Base-by-base conservation (phyloP, 2,329 filamentous ascomycete genomes). In the Ilyonectria mors-panacis region DNA sequence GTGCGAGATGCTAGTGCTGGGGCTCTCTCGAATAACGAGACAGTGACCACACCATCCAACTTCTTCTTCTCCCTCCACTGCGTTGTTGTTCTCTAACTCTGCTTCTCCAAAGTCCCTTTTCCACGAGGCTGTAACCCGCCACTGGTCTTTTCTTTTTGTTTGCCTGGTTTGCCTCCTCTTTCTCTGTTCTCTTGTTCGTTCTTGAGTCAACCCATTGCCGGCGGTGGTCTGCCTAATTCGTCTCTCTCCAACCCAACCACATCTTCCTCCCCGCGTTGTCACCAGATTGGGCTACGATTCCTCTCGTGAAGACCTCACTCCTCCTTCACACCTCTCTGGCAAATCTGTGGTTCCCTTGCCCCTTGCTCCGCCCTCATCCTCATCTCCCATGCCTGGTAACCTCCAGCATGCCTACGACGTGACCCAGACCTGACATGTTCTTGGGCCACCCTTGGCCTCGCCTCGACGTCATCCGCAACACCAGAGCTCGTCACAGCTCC, bases 331-430 rank as follows among this genome's bases (percentile, higher is more conserved):
- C 50, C 39, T 19, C 21, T 61, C 37, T 58, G 53, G 28, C 63
- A 61, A 23, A 23, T 47, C 44, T 44, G 53, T 53, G 53, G 28
- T 60, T 58, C 42, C 35, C 51, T 50, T 57, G 39, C 35, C 26
- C 66, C 64, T 60, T 50, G 42, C 48, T 51, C 45, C 44, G 33
- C 39, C 50, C 42, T 26, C 45, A 45, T 28, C 59, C 53, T 63
- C 61, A 63, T 57, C 63, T 45, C 50, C 51, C 47, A 61, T 73
- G 61, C 67, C 65, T 73, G 59, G 70, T 71, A 68, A 57, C 45
- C 50, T 51, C 51, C 58, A 71, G 72, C 71, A 75, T 75, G 70
- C 66, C 67, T 71, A 37, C 67, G 63, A 69, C 58, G 72, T 73
- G 66, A 75, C 65, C 67, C 70, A 71, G 71, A 67, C 64, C 68